These are phyloP conservation scores for Candida sp. DNA, from an alignment of 1,139 yeast species.

Conservation along the genomic window DNA sequence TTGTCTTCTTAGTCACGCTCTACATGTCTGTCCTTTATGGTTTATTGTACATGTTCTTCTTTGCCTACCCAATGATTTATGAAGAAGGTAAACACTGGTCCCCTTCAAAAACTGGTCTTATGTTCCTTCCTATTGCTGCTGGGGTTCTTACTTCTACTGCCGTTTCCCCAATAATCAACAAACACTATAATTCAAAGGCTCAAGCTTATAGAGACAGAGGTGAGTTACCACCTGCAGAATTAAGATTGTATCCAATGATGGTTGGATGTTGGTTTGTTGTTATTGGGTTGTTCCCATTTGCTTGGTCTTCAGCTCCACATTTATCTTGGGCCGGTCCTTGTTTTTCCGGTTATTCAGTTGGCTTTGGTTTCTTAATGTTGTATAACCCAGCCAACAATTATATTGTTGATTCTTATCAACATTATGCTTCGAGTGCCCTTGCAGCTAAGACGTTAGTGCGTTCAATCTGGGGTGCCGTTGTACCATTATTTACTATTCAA, in stretches of 20 bases:
- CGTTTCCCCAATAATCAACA: constrained; percentile 56
- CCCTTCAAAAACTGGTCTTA: constrained; percentile 57
- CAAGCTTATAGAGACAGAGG: constrained; percentile 47
- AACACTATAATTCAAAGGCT: constrained; percentile 53
- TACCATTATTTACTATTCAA: constrained; percentile 72
- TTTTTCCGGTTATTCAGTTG: constrained; percentile 55
- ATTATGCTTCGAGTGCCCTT: constrained; percentile 67
- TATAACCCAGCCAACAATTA: constrained; percentile 70
- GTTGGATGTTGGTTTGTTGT: constrained; percentile 60
- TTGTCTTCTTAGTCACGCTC: constrained; percentile 54
- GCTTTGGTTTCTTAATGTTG: constrained; percentile 57
- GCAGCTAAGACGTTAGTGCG: constrained; percentile 67
- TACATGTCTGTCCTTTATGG: constrained; percentile 63
- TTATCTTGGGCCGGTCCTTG: constrained; percentile 67
- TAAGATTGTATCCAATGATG: constrained; percentile 65
- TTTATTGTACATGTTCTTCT: constrained; percentile 58
- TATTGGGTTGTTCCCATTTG: constrained; percentile 54
- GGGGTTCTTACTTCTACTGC: constrained; percentile 57
- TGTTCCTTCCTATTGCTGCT: constrained; percentile 70
- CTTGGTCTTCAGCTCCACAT: constrained; percentile 58
- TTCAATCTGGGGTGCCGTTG: constrained; percentile 72
- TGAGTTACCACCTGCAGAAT: constrained; percentile 58
- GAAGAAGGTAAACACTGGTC: constrained; percentile 65
- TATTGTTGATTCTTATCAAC: constrained; percentile 69
- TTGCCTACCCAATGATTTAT: constrained; percentile 65